Evolutionary conservation across 1,284 basidiomycete species (phyloP).

Genomic region (Earliella scabrosa): DNA sequence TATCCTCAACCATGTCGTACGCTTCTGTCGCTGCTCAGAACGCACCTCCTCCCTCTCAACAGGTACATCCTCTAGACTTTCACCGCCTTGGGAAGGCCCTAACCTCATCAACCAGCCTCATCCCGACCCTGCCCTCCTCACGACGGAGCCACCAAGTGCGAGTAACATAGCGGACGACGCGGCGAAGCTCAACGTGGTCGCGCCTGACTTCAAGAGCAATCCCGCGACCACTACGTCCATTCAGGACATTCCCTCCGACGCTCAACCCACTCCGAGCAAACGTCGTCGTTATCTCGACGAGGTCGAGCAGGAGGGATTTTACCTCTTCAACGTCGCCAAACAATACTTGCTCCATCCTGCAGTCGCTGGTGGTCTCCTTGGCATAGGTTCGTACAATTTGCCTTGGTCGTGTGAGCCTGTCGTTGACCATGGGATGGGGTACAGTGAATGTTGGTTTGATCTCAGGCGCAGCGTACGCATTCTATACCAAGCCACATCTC

Average conservation of each 20-base stretch:
- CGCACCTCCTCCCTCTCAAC: constrained; percentile 49
- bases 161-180: constrained; percentile 50
- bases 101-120: constrained; percentile 49
- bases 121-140: constrained; percentile 64
- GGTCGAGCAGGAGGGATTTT: constrained; percentile 55
- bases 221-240: constrained; percentile 48
- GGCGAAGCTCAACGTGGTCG: constrained; percentile 58
- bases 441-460: constrained; percentile 77
- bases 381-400: constrained; percentile 54
- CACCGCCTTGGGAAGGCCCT: constrained; percentile 22
- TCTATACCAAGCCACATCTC: constrained; percentile 69
- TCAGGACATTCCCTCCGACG: constrained; percentile 22
- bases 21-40: constrained; percentile 65
- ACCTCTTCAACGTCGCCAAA: constrained; percentile 62
- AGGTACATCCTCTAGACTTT: constrained; percentile 33
- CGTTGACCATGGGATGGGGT: constrained; percentile 50
- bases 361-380: constrained; percentile 75
- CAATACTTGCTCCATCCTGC: constrained; percentile 68
- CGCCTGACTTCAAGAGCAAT: constrained; percentile 51
- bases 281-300: constrained; percentile 45
- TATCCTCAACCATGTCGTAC: constrained; percentile 60
- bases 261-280: constrained; percentile 24
- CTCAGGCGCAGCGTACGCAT: constrained; percentile 62
- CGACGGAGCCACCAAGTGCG: constrained; percentile 50
- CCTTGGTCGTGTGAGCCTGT: constrained; percentile 1